Evolutionary conservation across 495 filamentous ascomycete genomes (phyloP).

Genomic region (Apiosordaria backusii): DNA sequence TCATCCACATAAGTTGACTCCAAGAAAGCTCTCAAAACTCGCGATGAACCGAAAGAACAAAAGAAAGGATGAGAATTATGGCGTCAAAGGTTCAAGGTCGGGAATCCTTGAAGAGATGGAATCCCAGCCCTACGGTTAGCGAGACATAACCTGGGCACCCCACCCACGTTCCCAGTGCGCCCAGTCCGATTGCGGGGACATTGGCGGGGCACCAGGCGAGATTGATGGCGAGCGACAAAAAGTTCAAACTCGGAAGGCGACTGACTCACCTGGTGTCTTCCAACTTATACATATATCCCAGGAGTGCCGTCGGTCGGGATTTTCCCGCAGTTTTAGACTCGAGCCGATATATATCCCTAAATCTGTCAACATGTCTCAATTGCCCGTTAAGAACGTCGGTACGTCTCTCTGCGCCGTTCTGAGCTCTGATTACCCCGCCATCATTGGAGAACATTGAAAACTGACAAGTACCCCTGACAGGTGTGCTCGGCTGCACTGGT

Average conservation of each 20-base stretch:
- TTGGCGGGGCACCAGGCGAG: conserved; percentile 13
- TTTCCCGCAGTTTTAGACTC: background rate
- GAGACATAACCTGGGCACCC: background rate
- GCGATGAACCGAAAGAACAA: no score
- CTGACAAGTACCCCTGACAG: conserved; percentile 33
- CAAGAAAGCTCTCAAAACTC: no score
- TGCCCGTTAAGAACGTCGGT: conserved; percentile 54
- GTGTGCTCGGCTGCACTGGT: conserved; percentile 69
- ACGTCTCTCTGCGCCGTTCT: conserved; percentile 19
- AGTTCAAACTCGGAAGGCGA: conserved; percentile 15
- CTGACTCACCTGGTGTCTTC: conserved; percentile 18
- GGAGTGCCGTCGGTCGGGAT: background rate
- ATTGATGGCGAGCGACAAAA: conserved; percentile 17
- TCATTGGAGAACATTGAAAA: background rate
- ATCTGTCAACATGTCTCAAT: conserved; percentile 36
- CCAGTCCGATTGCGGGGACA: conserved; percentile 30
- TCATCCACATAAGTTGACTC: no score
- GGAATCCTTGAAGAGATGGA: background rate
- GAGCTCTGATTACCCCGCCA: background rate
- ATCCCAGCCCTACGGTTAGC: conserved; percentile 18
- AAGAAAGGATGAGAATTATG: no score
- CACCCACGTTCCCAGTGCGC: background rate
- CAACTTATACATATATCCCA: background rate
- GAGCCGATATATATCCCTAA: background rate
- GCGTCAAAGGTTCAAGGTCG: background rate